phyloP scores from a whole-genome alignment of 768 basidiomycete species.

The Pisolithus tinctorius region DNA sequence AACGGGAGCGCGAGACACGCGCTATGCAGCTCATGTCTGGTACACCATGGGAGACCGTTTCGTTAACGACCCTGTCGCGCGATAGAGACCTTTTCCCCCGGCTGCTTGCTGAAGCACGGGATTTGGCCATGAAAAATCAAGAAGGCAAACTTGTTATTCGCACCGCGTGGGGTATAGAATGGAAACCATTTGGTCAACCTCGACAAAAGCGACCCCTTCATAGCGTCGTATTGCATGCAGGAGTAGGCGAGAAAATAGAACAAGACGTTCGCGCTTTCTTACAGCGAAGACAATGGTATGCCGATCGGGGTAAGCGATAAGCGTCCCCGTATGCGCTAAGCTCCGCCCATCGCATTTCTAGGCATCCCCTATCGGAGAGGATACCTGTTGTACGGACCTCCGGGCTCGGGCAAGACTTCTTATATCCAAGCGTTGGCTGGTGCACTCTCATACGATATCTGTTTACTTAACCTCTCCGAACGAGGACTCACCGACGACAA shows the following conservation, averaged over 20 bases:
- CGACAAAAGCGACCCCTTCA: slow-evolving; percentile 77
- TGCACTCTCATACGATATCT: slow-evolving; percentile 89
- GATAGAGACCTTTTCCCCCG: slow-evolving; percentile 76
- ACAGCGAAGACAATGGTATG: slow-evolving; percentile 86
- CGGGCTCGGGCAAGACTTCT: slow-evolving; percentile 97
- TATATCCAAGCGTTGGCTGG: slow-evolving; percentile 98
- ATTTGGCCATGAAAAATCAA: slow-evolving; percentile 76
- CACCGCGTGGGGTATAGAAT: slow-evolving; percentile 95
- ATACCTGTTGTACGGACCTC: slow-evolving; percentile 92
- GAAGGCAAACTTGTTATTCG: slow-evolving; percentile 95
- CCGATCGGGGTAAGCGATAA: slow-evolving; percentile 71
- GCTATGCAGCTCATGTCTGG: slow-evolving; percentile 90
- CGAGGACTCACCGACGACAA: slow-evolving; percentile 96
- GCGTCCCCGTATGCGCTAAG: background rate
- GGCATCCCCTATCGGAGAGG: slow-evolving; percentile 97
- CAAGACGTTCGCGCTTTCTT: slow-evolving; percentile 79
- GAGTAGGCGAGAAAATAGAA: slow-evolving; percentile 80
- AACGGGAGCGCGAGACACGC: slow-evolving; percentile 89
- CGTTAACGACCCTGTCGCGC: slow-evolving; percentile 83
- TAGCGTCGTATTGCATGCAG: slow-evolving; percentile 83
- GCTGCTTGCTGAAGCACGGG: slow-evolving; percentile 83
- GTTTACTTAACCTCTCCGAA: slow-evolving; percentile 91
- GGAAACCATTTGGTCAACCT: slow-evolving; percentile 93
- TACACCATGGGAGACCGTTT: slow-evolving; percentile 95
- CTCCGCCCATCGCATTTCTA: slow-evolving; percentile 25